Evolutionary conservation across 768 basidiomycete species (phyloP).

Genomic region (Tephrocybe sp.): DNA sequence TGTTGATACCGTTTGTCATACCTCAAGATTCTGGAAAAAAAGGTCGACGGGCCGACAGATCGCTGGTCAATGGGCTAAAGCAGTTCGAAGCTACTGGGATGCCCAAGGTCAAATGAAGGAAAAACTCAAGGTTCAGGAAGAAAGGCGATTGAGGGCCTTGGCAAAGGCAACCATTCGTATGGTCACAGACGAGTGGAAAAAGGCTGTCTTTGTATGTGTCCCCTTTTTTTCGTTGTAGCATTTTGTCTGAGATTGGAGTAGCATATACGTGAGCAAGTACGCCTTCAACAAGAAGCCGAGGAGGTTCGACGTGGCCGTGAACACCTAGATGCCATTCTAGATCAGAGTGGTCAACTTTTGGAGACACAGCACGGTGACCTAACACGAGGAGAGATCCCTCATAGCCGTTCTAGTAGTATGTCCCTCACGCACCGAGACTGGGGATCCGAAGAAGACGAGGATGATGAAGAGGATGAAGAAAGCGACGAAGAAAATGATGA

Average conservation of each 20-base stretch:
- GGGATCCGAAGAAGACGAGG: conserved; percentile 36
- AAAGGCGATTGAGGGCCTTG: conserved; percentile 59
- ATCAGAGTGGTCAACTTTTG: conserved; percentile 84
- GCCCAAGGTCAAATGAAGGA: conserved; percentile 60
- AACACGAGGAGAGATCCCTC: conserved; percentile 41
- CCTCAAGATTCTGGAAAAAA: conserved; percentile 23
- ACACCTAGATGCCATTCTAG: conserved; percentile 87
- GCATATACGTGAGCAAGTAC: conserved; percentile 74
- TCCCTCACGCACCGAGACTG: conserved; percentile 32
- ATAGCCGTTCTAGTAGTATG: conserved; percentile 58
- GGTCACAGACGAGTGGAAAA: conserved; percentile 81
- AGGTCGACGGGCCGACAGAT: conserved; percentile 34
- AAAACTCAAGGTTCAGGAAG: conserved; percentile 55
- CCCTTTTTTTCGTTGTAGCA: conserved; percentile 1
- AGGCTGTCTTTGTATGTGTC: conserved; percentile 73
- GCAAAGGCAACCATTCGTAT: conserved; percentile 72
- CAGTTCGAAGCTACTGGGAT: conserved; percentile 77
- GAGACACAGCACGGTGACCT: conserved; percentile 81
- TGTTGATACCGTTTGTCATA: conserved; percentile 40
- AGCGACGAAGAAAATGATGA: conserved; percentile 32
- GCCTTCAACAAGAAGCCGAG: conserved; percentile 66
- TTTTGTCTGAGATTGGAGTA: conserved; percentile 21
- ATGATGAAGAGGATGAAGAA: conserved; percentile 30
- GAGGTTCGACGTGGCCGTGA: conserved; percentile 76
- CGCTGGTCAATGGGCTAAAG: conserved; percentile 56